These are phyloP conservation scores for Aspergillaceae sp. DNA, from an alignment of 2,329 filamentous ascomycete genomes.

Conservation along the genomic window DNA sequence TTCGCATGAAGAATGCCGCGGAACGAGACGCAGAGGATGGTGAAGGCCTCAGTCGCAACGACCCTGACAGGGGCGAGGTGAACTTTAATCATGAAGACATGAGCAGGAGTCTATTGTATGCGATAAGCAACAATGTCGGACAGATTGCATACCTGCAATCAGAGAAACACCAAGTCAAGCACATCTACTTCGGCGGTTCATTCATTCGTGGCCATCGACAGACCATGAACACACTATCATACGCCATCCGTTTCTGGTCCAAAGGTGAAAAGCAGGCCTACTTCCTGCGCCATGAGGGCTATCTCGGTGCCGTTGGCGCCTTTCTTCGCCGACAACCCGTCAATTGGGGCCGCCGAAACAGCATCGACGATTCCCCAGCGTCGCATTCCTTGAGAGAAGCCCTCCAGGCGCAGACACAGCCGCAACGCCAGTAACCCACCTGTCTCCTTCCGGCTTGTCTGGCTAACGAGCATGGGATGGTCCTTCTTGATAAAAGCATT, in stretches of 20 bases:
- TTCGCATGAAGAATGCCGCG: conserved; percentile 79
- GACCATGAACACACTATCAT: conserved; percentile 95
- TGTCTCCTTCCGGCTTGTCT: neutral
- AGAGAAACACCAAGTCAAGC: conserved; percentile 80
- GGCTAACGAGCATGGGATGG: neutral
- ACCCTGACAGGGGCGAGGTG: conserved; percentile 31
- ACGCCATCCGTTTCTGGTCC: conserved; percentile 96
- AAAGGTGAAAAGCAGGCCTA: conserved; percentile 91
- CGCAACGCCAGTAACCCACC: neutral
- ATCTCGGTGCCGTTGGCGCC: conserved; percentile 85
- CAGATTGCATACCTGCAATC: conserved; percentile 97
- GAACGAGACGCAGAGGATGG: conserved; percentile 70
- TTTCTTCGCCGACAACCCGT: conserved; percentile 84
- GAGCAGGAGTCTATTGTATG: conserved; percentile 82
- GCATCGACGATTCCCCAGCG: conserved; percentile 50
- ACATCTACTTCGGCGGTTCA: conserved; percentile 95
- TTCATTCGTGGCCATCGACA: conserved; percentile 95
- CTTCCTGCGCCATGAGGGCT: conserved; percentile 91
- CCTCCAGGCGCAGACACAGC: conserved; percentile 4
- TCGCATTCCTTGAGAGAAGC: conserved; percentile 18
- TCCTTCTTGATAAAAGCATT: conserved; percentile 1
- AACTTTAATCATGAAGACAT: conserved; percentile 76
- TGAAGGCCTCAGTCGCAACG: conserved; percentile 48
- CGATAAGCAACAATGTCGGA: conserved; percentile 93
- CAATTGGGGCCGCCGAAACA: conserved; percentile 82